Evolutionary conservation across 1,284 basidiomycete species (phyloP).

Genomic region (Fomitopsis schrenkii): DNA sequence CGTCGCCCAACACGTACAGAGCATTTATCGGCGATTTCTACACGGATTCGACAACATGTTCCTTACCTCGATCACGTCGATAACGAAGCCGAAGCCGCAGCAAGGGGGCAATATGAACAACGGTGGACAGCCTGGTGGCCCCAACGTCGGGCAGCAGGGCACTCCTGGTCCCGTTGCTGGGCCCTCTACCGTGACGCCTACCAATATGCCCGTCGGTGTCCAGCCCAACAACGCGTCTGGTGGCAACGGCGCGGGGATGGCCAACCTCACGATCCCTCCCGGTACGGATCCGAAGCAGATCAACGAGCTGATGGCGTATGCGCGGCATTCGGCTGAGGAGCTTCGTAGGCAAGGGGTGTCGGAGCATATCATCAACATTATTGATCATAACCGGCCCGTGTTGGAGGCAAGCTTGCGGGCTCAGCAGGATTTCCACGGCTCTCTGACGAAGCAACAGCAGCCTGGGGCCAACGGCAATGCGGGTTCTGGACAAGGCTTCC

Average conservation of each 20-base stretch:
- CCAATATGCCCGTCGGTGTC: neutral
- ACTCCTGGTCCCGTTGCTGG: neutral
- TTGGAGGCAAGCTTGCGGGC: slow-evolving; percentile 39
- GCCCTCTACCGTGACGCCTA: neutral
- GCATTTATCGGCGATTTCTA: slow-evolving; percentile 59
- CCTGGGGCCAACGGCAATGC: slow-evolving; percentile 4
- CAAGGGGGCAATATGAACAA: neutral
- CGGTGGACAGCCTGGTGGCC: neutral
- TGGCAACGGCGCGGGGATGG: neutral
- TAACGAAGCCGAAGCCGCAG: slow-evolving; percentile 10
- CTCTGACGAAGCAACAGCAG: slow-evolving; percentile 13
- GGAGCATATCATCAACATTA: slow-evolving; percentile 47
- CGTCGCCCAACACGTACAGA: slow-evolving; percentile 53
- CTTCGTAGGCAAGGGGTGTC: slow-evolving; percentile 49
- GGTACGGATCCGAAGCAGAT: slow-evolving; percentile 30
- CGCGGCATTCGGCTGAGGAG: slow-evolving; percentile 41
- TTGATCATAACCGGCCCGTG: slow-evolving; percentile 51
- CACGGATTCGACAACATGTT: slow-evolving; percentile 54
- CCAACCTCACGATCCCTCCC: slow-evolving; percentile 7
- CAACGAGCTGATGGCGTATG: slow-evolving; percentile 38
- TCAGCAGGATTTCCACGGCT: slow-evolving; percentile 36
- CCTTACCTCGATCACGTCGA: slow-evolving; percentile 22
- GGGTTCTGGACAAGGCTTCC: neutral
- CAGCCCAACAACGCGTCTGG: neutral
- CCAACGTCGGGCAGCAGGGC: neutral